Evolutionary conservation across 2,329 filamentous ascomycete species (phyloP).

Genomic region (Claviceps lovelessii): DNA sequence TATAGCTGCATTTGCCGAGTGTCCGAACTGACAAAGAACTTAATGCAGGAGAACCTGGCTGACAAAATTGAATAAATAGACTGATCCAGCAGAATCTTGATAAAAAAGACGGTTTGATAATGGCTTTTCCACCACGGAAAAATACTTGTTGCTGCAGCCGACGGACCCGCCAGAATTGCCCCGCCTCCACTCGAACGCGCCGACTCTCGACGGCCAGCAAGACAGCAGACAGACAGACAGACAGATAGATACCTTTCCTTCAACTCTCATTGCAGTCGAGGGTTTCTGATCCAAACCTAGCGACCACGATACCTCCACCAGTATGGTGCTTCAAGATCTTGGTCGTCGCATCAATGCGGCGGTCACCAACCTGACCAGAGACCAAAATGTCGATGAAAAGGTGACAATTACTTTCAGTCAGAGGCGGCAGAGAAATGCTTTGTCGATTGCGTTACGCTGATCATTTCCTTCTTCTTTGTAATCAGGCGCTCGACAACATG

Average conservation of each 20-base stretch:
- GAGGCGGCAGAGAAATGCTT: not conserved
- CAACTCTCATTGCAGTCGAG: not conserved
- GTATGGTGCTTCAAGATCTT: slow-evolving; percentile 97
- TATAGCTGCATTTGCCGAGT: too few relatives aligned
- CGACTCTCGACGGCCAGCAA: too few relatives aligned
- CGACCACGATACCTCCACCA: slow-evolving; percentile 1
- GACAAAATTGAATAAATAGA: too few relatives aligned
- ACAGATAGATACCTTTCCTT: not conserved
- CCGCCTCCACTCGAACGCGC: too few relatives aligned
- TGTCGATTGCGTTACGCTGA: not conserved
- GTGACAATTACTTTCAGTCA: slow-evolving; percentile 27
- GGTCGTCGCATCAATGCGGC: slow-evolving; percentile 97
- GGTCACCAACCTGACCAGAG: slow-evolving; percentile 81
- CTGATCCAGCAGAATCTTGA: too few relatives aligned
- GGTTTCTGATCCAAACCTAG: not conserved
- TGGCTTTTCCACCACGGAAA: too few relatives aligned
- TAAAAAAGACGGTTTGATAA: too few relatives aligned
- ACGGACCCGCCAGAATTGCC: not conserved
- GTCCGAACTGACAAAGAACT: too few relatives aligned
- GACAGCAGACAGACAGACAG: too few relatives aligned
- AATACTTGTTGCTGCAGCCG: not conserved
- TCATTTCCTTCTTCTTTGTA: not conserved
- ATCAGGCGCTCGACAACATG: slow-evolving; percentile 87
- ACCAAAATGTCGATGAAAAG: slow-evolving; percentile 93
- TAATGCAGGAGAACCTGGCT: too few relatives aligned